phyloP scores from a whole-genome alignment of 495 filamentous ascomycete genomes.

The Aspergillus incahuasiensis region DNA sequence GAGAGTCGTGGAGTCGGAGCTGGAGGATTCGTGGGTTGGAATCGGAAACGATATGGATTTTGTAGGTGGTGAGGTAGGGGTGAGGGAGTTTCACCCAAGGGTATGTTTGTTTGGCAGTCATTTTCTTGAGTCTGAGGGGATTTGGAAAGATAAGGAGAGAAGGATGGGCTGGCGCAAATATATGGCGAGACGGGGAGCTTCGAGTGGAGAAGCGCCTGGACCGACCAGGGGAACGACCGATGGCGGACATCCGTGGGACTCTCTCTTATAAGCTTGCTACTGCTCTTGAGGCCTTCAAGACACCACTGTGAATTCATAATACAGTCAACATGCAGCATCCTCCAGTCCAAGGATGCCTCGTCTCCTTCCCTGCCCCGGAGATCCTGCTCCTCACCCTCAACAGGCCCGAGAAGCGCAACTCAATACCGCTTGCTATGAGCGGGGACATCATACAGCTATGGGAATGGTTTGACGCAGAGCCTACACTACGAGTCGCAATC shows the following conservation, averaged over 20 bases:
- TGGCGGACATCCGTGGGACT: background rate
- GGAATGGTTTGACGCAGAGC: slow-evolving; percentile 49
- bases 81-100: slow-evolving; percentile 25
- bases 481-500: slow-evolving; percentile 48
- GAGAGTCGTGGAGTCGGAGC: slow-evolving; percentile 25
- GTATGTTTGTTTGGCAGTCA: background rate
- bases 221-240: background rate
- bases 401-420: slow-evolving; percentile 44
- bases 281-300: slow-evolving; percentile 4
- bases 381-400: slow-evolving; percentile 42
- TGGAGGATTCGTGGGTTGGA: slow-evolving; percentile 20
- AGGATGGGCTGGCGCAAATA: background rate
- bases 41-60: slow-evolving; percentile 23
- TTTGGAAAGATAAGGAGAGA: slow-evolving; percentile 2
- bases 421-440: slow-evolving; percentile 44
- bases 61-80: slow-evolving; percentile 28
- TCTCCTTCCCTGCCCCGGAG: slow-evolving; percentile 40
- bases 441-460: slow-evolving; percentile 46
- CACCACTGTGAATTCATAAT: background rate
- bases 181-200: background rate
- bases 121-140: background rate
- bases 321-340: slow-evolving; percentile 12
- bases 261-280: background rate
- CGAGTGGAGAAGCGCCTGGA: background rate
- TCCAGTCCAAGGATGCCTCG: slow-evolving; percentile 24